A percentile compares a stretch with the other conserved stretches of the same genome.
Evolutionary conservation across 2,329 filamentous ascomycete species (phyloP).

Genomic region (Dendrostoma leiphaemia): DNA sequence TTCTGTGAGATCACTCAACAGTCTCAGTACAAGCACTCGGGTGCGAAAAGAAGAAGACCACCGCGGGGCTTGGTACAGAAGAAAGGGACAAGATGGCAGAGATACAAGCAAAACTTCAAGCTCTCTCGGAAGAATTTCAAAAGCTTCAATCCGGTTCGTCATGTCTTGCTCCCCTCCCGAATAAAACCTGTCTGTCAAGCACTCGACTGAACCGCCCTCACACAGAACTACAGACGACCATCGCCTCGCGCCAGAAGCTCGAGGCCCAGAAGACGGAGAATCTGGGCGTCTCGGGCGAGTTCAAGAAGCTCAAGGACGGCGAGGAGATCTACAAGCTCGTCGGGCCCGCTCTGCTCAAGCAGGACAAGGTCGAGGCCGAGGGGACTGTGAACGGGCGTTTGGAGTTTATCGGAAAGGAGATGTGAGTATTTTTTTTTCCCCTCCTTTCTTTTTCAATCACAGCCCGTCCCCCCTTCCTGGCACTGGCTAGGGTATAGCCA

Average conservation of each 20-base stretch:
- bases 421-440: conserved; percentile 56
- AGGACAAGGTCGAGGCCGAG: conserved; percentile 86
- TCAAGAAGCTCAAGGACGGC: conserved; percentile 72
- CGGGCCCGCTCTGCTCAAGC: conserved; percentile 89
- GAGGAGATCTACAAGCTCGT: conserved; percentile 95
- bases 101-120: conserved; percentile 74
- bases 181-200: not conserved
- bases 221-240: conserved; percentile 73
- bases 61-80: not conserved
- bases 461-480: no score
- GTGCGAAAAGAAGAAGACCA: not conserved
- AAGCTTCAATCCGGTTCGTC: conserved; percentile 77
- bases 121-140: conserved; percentile 83
- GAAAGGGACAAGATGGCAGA: conserved; percentile 61
- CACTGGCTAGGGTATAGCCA: no score
- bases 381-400: conserved; percentile 87
- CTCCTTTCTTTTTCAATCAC: no score
- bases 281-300: conserved; percentile 85
- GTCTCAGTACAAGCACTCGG: no score
- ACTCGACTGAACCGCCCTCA: not conserved
- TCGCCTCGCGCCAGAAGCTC: conserved; percentile 83
- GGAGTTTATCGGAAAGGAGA: conserved; percentile 91
- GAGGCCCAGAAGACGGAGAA: conserved; percentile 96
- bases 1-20: not conserved
- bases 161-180: not conserved